phyloP scores from a whole-genome alignment of 202 grass and related monocot species.

The Dendrocalamus latiflorus region DNA sequence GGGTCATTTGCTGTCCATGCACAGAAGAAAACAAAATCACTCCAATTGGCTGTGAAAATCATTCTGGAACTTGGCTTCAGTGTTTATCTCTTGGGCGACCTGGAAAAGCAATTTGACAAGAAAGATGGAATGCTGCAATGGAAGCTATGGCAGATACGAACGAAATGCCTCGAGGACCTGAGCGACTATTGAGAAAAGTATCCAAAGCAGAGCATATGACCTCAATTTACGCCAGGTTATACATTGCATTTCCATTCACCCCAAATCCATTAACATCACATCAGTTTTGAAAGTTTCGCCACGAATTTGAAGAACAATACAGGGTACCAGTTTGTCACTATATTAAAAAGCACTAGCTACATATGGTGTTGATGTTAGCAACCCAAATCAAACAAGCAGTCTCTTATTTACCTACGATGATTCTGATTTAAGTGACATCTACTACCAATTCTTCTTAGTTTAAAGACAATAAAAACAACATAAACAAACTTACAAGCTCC shows the following conservation, averaged over 20 bases:
- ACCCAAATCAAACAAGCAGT: background rate
- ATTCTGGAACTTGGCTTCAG: constrained; percentile 70
- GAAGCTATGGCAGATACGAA: background rate
- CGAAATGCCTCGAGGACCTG: background rate
- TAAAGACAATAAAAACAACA: background rate
- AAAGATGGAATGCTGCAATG: background rate
- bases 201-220: background rate
- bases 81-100: constrained; percentile 70
- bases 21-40: constrained; percentile 1
- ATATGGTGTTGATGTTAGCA: background rate
- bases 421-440: background rate
- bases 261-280: background rate
- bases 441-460: background rate
- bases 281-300: background rate
- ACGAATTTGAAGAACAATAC: background rate
- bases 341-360: background rate
- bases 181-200: background rate
- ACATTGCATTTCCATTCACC: background rate
- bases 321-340: background rate
- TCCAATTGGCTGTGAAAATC: constrained; percentile 69
- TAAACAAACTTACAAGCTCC: background rate
- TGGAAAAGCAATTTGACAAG: constrained; percentile 12
- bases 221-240: background rate
- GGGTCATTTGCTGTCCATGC: constrained; percentile 63
- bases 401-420: background rate